Conservation (phyloP, 202 grass and related monocot species). For the Carex sylvatica region DNA sequence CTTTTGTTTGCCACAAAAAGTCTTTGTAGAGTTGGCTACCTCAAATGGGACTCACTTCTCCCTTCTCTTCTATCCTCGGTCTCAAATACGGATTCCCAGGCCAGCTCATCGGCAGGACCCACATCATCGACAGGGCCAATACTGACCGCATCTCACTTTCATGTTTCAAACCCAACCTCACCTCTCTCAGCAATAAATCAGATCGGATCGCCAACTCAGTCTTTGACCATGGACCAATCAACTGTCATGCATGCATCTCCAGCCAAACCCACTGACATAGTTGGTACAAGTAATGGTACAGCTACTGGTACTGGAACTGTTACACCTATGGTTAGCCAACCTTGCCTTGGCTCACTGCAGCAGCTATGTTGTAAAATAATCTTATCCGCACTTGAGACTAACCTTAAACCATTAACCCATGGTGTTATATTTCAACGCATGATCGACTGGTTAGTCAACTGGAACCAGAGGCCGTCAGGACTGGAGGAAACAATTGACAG, state of each 20-base stretch:
- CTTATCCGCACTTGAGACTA: conserved; percentile 60
- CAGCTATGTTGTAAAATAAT: conserved; percentile 84
- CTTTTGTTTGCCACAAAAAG: conserved; percentile 81
- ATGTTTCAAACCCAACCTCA: conserved; percentile 71
- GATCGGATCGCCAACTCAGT: conserved; percentile 88
- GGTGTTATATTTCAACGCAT: conserved; percentile 73
- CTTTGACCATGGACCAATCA: conserved; percentile 69
- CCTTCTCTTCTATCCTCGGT: conserved; percentile 73
- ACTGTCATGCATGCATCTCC: conserved; percentile 64
- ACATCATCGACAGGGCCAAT: conserved; percentile 37
- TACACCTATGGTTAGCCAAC: conserved; percentile 42
- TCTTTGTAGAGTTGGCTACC: conserved; percentile 65
- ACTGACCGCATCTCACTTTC: conserved; percentile 53
- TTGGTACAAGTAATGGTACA: conserved; percentile 39
- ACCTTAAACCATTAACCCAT: conserved; percentile 82
- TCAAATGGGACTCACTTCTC: conserved; percentile 86
- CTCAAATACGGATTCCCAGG: conserved; percentile 58
- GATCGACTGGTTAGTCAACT: conserved; percentile 87
- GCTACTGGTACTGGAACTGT: conserved; percentile 23
- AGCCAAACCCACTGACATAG: conserved; percentile 58
- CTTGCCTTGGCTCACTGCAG: conserved; percentile 52
- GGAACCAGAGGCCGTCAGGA: conserved; percentile 55
- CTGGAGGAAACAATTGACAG: conserved; percentile 39
- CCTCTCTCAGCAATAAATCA: conserved; percentile 68
- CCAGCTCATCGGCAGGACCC: conserved; percentile 29